Evolutionary conservation across 2,329 filamentous ascomycete species (phyloP).

Genomic region (Colletotrichum tofieldiae): DNA sequence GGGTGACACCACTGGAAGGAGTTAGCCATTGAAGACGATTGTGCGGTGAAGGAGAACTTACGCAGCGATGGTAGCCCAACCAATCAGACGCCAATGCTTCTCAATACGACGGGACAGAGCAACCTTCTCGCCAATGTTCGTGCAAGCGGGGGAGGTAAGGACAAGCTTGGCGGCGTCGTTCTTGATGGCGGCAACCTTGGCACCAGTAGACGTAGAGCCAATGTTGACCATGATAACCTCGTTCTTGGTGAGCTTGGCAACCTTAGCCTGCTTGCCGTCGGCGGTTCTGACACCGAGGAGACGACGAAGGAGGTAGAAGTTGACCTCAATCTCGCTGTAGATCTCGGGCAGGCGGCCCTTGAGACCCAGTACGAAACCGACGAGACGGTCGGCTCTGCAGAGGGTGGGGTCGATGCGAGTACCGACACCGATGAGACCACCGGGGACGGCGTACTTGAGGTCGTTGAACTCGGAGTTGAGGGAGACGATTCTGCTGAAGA

Average conservation of each 20-base stretch:
- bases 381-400: slow-evolving; percentile 98
- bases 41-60: slow-evolving; percentile 57
- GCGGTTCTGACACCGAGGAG: slow-evolving; percentile 97
- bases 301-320: slow-evolving; percentile 97
- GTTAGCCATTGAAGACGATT: slow-evolving; percentile 44
- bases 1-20: slow-evolving; percentile 65
- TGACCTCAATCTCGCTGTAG: slow-evolving; percentile 98
- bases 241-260: slow-evolving; percentile 97
- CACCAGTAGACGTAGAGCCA: slow-evolving; percentile 95
- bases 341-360: slow-evolving; percentile 95
- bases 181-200: slow-evolving; percentile 97
- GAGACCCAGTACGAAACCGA: slow-evolving; percentile 96
- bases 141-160: slow-evolving; percentile 94
- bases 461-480: slow-evolving; percentile 98
- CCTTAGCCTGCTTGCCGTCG: slow-evolving; percentile 99
- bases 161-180: slow-evolving; percentile 97
- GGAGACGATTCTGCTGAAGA: slow-evolving; percentile 94
- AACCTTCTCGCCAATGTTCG: slow-evolving; percentile 98
- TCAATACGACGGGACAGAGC: slow-evolving; percentile 96
- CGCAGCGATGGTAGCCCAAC: slow-evolving; percentile 87
- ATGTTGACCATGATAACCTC: slow-evolving; percentile 99
- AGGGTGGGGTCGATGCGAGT: slow-evolving; percentile 97
- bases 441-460: slow-evolving; percentile 97
- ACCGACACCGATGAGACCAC: slow-evolving; percentile 97
- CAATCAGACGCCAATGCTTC: slow-evolving; percentile 98